phyloP scores from a whole-genome alignment of 139 green algal genomes.

The Chlamydomonas asymmetrica region DNA sequence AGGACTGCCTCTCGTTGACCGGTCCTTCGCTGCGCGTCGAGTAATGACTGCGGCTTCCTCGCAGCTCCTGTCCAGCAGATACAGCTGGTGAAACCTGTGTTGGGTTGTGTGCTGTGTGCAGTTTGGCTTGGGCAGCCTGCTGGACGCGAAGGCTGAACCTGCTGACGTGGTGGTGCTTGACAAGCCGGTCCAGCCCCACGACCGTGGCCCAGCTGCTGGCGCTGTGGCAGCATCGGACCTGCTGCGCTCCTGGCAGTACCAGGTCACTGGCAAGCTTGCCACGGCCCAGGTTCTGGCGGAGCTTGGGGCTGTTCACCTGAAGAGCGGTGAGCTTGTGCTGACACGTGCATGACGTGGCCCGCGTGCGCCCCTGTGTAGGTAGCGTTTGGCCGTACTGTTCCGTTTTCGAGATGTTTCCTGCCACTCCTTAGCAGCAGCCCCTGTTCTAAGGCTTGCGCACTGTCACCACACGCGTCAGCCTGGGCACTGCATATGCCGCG shows the following conservation, averaged over 20 bases:
- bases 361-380: too few species aligned
- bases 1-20: not conserved
- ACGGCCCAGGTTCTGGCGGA: slow-evolving; percentile 37
- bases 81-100: not conserved
- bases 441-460: too few species aligned
- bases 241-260: slow-evolving; percentile 48
- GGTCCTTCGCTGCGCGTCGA: not conserved
- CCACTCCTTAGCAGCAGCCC: too few species aligned
- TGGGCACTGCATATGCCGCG: too few species aligned
- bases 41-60: too few species aligned
- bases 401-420: too few species aligned
- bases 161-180: slow-evolving; percentile 36
- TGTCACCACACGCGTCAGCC: too few species aligned
- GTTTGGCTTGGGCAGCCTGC: slow-evolving; percentile 7
- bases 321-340: slow-evolving; percentile 38
- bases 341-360: too few species aligned
- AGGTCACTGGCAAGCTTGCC: slow-evolving; percentile 43
- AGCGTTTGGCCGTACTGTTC: too few species aligned
- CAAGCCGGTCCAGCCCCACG: slow-evolving; percentile 40
- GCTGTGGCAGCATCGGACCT: slow-evolving; percentile 13
- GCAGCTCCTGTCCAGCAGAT: not conserved
- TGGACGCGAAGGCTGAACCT: slow-evolving; percentile 37
- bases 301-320: slow-evolving; percentile 41
- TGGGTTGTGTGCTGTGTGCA: not conserved
- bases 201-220: slow-evolving; percentile 31